A percentile compares a stretch with the other conserved stretches of the same genome.
Conservation (phyloP, 83 land plant genomes). For the Diphasiastrum complanatum region DNA sequence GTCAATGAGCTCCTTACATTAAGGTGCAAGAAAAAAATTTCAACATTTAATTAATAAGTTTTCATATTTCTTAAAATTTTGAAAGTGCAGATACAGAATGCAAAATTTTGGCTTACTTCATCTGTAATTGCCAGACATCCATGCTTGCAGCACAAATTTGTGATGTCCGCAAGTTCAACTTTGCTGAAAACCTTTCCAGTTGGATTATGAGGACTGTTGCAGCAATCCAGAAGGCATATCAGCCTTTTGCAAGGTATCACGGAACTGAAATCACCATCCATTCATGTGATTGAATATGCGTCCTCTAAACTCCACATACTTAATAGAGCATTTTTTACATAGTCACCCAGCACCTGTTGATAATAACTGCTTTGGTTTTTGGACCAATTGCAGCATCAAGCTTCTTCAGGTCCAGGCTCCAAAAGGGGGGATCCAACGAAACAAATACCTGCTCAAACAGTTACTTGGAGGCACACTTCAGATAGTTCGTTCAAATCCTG, state of each 20-base stretch:
- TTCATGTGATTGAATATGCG: too few relatives aligned
- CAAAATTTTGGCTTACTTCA: constrained; percentile 56
- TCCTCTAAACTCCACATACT: too few relatives aligned
- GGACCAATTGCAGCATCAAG: constrained; percentile 47
- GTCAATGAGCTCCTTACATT: too few relatives aligned
- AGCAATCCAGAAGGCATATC: too few relatives aligned
- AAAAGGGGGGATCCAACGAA: constrained; percentile 64
- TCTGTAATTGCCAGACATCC: constrained; percentile 88
- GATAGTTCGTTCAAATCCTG: background rate
- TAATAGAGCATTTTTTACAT: too few relatives aligned
- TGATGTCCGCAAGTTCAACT: constrained; percentile 66
- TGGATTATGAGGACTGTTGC: constrained; percentile 87
- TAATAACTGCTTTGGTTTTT: constrained; percentile 68
- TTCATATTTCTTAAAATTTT: background rate
- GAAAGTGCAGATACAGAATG: constrained; percentile 2
- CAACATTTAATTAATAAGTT: background rate
- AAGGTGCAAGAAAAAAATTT: too few relatives aligned
- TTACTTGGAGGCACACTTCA: background rate
- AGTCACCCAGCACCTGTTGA: constrained; percentile 99
- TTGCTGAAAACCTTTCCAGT: constrained; percentile 79
- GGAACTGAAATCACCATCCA: too few relatives aligned
- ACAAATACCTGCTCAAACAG: constrained; percentile 56
- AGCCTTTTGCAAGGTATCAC: too few relatives aligned
- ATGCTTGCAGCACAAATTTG: constrained; percentile 51
- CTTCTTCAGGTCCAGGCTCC: constrained; percentile 57